phyloP scores from a whole-genome alignment of 139 green algal genomes.

The Chlorella sp. region DNA sequence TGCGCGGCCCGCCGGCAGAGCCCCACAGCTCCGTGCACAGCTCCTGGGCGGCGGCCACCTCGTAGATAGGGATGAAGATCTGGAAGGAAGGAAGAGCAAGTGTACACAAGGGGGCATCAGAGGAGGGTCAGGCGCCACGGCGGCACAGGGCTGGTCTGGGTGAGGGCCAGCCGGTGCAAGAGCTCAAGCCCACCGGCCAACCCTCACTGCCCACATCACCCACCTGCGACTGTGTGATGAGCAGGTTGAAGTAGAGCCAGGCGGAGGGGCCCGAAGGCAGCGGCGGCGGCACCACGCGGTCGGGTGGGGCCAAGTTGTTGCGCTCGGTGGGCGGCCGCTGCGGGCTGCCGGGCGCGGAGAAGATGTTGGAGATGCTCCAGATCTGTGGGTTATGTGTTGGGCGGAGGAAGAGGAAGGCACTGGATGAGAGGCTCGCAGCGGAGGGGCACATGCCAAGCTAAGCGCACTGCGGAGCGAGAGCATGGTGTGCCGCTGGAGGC shows the following conservation, averaged over 20 bases:
- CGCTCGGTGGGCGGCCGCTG: conserved; percentile 25
- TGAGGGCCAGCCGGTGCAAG: too few relatives aligned
- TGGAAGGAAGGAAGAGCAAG: not conserved
- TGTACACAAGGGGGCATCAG: not conserved
- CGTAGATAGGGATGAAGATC: conserved; percentile 54
- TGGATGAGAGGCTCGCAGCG: not conserved
- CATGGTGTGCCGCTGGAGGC: too few relatives aligned
- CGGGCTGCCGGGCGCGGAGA: conserved; percentile 59
- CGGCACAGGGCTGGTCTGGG: too few relatives aligned
- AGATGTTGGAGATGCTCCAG: conserved; percentile 72
- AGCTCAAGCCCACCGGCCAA: too few relatives aligned
- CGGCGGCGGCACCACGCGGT: conserved; percentile 39
- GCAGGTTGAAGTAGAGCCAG: conserved; percentile 87
- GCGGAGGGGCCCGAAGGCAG: conserved; percentile 33
- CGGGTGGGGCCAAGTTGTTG: not conserved
- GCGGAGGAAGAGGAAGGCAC: not conserved
- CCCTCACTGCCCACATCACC: not conserved
- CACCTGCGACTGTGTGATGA: conserved; percentile 71
- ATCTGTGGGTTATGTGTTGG: conserved; percentile 21
- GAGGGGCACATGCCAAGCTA: too few relatives aligned
- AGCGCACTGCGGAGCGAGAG: too few relatives aligned
- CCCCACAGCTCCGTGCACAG: conserved; percentile 43
- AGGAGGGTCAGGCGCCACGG: too few relatives aligned
- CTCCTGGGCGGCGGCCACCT: conserved; percentile 24
- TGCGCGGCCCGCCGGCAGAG: not conserved